A percentile compares a stretch with the other conserved stretches of the same genome.
phyloP scores from a whole-genome alignment of 2,329 filamentous ascomycete genomes.

The Fusarium gaditjirri region DNA sequence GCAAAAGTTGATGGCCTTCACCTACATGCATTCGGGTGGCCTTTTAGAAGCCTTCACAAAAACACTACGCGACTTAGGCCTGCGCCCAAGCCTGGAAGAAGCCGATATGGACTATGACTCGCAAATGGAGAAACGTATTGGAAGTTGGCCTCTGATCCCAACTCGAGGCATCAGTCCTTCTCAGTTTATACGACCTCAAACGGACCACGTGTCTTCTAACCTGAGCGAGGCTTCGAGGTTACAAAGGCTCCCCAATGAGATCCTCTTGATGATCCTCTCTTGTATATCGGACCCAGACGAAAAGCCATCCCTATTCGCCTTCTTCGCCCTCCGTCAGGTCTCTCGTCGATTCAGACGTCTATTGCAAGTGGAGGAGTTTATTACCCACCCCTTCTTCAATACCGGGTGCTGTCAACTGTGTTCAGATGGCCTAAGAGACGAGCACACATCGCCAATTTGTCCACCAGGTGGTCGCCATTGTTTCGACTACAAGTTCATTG shows the following conservation, averaged over 20 bases:
- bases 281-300: not conserved
- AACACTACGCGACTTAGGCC: too few species aligned
- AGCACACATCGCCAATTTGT: not conserved
- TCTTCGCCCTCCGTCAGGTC: not conserved
- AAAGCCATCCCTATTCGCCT: not conserved
- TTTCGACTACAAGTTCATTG: not conserved
- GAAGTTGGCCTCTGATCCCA: not conserved
- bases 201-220: too few species aligned
- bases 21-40: too few species aligned
- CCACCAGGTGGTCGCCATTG: not conserved
- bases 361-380: not conserved
- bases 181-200: too few species aligned
- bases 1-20: too few species aligned
- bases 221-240: not conserved
- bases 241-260: not conserved
- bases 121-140: not conserved
- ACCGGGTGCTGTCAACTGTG: not conserved
- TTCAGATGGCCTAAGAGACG: not conserved
- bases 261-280: not conserved
- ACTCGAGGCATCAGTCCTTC: not conserved
- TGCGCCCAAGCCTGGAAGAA: too few species aligned
- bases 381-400: not conserved
- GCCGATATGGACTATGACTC: not conserved
- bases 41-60: too few species aligned
- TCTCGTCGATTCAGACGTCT: not conserved